Evolutionary conservation across 768 basidiomycete genomes (phyloP).

Genomic region (Clitopilus passeckerianus): DNA sequence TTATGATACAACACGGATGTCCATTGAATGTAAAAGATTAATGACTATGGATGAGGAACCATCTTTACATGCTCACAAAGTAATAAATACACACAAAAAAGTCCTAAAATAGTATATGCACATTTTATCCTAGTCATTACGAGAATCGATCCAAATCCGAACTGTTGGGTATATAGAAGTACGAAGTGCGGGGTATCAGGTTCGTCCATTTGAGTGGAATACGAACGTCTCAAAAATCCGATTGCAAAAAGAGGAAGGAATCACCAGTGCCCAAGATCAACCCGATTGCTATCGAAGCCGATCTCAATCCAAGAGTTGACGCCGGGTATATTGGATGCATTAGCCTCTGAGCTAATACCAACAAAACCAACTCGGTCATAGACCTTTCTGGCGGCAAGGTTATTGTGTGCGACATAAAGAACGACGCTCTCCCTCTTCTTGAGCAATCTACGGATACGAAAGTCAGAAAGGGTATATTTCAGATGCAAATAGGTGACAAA

Average conservation of each 20-base stretch:
- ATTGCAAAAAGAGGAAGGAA: neutral
- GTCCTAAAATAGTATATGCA: too few relatives aligned
- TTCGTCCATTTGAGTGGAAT: too few relatives aligned
- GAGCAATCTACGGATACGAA: constrained; percentile 24
- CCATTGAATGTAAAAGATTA: too few relatives aligned
- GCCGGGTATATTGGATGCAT: constrained; percentile 25
- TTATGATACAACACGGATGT: too few relatives aligned
- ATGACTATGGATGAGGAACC: too few relatives aligned
- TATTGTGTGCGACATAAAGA: constrained; percentile 60
- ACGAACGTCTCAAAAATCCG: too few relatives aligned
- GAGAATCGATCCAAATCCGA: neutral
- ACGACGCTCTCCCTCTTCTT: constrained; percentile 43
- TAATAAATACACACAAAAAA: too few relatives aligned
- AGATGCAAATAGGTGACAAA: constrained; percentile 25
- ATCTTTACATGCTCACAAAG: too few relatives aligned
- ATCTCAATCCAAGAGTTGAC: constrained; percentile 54
- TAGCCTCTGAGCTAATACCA: constrained; percentile 33
- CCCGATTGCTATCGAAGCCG: constrained; percentile 46
- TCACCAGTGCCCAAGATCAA: constrained; percentile 68
- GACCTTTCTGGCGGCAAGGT: constrained; percentile 47
- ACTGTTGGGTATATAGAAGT: neutral
- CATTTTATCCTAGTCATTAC: too few relatives aligned
- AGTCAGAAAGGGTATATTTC: neutral
- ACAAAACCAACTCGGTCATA: constrained; percentile 66
- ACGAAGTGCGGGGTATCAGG: neutral